A percentile compares a stretch with the other conserved stretches of the same genome.
Conservation (phyloP, 2,329 filamentous ascomycete species). For the Botryotinia convoluta region DNA sequence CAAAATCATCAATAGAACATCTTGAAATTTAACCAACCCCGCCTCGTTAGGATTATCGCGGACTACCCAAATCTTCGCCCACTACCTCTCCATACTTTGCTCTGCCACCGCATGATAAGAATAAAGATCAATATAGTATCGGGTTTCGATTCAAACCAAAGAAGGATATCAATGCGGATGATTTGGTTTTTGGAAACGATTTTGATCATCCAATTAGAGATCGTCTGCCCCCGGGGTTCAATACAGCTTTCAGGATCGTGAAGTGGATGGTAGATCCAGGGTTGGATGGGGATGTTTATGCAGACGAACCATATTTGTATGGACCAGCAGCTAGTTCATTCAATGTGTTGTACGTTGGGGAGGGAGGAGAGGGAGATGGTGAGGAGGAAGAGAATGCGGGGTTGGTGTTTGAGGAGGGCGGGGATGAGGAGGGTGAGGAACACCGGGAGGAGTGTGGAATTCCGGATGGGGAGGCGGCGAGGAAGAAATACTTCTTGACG, state of each 20-base stretch:
- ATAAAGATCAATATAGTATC: constrained; percentile 80
- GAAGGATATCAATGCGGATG: constrained; percentile 38
- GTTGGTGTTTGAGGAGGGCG: constrained; percentile 39
- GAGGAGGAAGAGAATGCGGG: constrained; percentile 38
- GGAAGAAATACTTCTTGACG: constrained; percentile 61
- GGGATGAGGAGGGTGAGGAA: constrained; percentile 44
- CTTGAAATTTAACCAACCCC: constrained; percentile 17
- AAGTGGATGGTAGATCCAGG: constrained; percentile 91
- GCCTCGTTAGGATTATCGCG: constrained; percentile 49
- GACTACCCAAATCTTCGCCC: constrained; percentile 71
- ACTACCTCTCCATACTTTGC: constrained; percentile 75
- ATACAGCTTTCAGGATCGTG: constrained; percentile 78
- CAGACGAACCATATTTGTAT: constrained; percentile 82
- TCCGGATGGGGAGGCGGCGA: constrained; percentile 42
- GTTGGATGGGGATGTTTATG: constrained; percentile 84
- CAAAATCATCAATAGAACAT: neutral
- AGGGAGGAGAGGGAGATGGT: constrained; percentile 25
- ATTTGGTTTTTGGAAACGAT: constrained; percentile 92
- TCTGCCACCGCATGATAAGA: constrained; percentile 61
- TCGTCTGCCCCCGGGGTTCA: constrained; percentile 80
- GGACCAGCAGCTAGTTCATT: constrained; percentile 78
- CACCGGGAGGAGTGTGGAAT: constrained; percentile 40
- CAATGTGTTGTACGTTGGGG: constrained; percentile 70
- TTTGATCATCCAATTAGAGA: constrained; percentile 90
- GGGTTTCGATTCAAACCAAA: constrained; percentile 76